Percentiles rank a stretch among this genome's conserved stretches.
phyloP scores from a whole-genome alignment of 177 flowering plant genomes.

The Vitis hybrid region DNA sequence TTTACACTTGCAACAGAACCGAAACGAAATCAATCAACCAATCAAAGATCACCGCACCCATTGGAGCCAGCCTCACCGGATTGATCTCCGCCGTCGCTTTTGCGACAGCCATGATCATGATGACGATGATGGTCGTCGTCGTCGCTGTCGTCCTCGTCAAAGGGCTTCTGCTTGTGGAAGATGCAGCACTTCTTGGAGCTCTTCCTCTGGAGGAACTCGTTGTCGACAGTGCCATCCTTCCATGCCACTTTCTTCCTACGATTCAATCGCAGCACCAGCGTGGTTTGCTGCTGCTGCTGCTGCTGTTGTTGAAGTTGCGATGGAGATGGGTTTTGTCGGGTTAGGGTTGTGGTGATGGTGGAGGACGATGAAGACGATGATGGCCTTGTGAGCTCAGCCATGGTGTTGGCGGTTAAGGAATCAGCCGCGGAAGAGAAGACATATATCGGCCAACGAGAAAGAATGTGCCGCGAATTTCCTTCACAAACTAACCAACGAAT shows the following conservation, averaged over 20 bases:
- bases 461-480: too few species aligned
- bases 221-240: constrained; percentile 95
- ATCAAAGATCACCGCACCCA: too few species aligned
- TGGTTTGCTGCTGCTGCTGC: constrained; percentile 36
- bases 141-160: constrained; percentile 88
- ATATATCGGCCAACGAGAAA: too few species aligned
- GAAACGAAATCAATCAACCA: too few species aligned
- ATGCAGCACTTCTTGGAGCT: constrained; percentile 96
- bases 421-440: too few species aligned
- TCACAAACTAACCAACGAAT: too few species aligned
- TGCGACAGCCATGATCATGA: constrained; percentile 8
- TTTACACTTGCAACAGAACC: too few species aligned
- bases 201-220: constrained; percentile 84
- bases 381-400: constrained; percentile 3
- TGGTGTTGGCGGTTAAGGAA: neutral
- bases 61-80: too few species aligned
- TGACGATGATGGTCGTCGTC: constrained; percentile 35
- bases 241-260: constrained; percentile 81
- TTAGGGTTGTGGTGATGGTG: constrained; percentile 36
- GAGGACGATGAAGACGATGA: constrained; percentile 6
- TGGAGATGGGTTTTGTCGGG: constrained; percentile 32
- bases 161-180: constrained; percentile 86
- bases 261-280: constrained; percentile 52
- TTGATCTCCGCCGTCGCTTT: too few species aligned
- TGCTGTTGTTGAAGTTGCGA: constrained; percentile 20